phyloP scores from a whole-genome alignment of 2,329 filamentous ascomycete genomes.

The Macroventuria anomochaeta region DNA sequence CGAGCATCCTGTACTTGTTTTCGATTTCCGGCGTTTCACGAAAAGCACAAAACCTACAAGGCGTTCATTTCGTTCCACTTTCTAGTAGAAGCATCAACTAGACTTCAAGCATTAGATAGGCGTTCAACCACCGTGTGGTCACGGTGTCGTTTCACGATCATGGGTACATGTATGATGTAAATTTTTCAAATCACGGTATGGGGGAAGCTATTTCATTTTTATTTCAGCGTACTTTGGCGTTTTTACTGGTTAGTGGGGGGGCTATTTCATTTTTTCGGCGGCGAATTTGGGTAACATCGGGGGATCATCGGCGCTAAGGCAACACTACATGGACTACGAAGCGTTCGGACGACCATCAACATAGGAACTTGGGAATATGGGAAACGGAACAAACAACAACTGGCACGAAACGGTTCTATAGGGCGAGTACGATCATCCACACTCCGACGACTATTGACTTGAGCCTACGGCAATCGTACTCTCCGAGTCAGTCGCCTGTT shows the following conservation, averaged over 20 bases:
- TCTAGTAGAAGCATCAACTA: conserved; percentile 14
- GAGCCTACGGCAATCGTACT: no score
- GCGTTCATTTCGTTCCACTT: conserved; percentile 13
- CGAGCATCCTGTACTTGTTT: conserved; percentile 13
- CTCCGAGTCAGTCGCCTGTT: no score
- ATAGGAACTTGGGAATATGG: no score
- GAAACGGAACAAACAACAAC: no score
- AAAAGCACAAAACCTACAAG: conserved; percentile 21
- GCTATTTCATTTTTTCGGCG: conserved; percentile 46
- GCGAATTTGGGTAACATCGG: conserved; percentile 16
- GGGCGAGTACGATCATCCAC: no score
- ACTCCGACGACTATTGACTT: no score
- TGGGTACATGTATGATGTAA: conserved; percentile 29
- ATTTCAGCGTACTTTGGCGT: conserved; percentile 18
- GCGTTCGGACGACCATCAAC: conserved; percentile 17
- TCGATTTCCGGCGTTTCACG: conserved; percentile 18
- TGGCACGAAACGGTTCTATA: no score
- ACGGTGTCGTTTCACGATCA: conserved; percentile 6
- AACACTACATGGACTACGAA: conserved; percentile 7
- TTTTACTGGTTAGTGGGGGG: conserved; percentile 26
- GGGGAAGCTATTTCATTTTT: conserved; percentile 38
- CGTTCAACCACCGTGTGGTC: conserved; percentile 14
- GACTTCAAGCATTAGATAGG: conserved; percentile 33
- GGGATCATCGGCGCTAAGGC: conserved; percentile 13
- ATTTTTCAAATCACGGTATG: conserved; percentile 23